Evolutionary conservation across 2,329 filamentous ascomycete genomes (phyloP), one percentile per base, ranked within the genome.

Genomic region (Chrysosporium keratinophilum): DNA sequence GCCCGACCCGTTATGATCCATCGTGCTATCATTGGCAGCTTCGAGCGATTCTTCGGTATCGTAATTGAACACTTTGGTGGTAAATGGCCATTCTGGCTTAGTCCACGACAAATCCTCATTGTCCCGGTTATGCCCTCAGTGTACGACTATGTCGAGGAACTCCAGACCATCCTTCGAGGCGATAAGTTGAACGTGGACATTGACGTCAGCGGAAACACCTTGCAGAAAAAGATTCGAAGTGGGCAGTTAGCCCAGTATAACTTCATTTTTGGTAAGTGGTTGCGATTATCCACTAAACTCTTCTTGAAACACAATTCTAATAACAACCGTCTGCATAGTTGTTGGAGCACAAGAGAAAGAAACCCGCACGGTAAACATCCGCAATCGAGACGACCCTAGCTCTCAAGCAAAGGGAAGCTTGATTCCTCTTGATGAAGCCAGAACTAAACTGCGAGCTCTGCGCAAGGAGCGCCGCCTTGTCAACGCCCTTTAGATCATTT

Each of bases 291-390:
- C n/a, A n/a, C n/a, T n/a, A n/a, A n/a, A n/a, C 39, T 35, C 33
- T 34, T 50, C 15, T 35, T 14, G 15, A 57, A 41, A 60, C 64
- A 54, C 61, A 54, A 53, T 48, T 2, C 10, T 11, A 3, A 14
- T 52, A 35, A 57, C 44, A 37, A 28, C 33, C 15, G 37, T 47
- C n/a, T 48, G 7, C 39, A 49, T 59, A 75, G 81, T 84, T 35
- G 79, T 84, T 15, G 81, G 81, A 54, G 80, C 79, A 2, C 72
- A 80, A 63, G 81, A 84, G 69, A 77, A 75, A 66, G 76, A 82
- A 58, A 71, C 70, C 17, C 72, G 78, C 55, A 75, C 76, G 3
- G 79, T 83, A 57, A 84, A 84, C 64, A 80, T 83, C 61, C 74
- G 81, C 41, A 83, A 83, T 66, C 72, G 81, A 50, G 81, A 84